Evolutionary conservation across 257 asterid genomes (phyloP), one percentile per base, ranked within the genome.

Genomic region (Handroanthus guayacan): DNA sequence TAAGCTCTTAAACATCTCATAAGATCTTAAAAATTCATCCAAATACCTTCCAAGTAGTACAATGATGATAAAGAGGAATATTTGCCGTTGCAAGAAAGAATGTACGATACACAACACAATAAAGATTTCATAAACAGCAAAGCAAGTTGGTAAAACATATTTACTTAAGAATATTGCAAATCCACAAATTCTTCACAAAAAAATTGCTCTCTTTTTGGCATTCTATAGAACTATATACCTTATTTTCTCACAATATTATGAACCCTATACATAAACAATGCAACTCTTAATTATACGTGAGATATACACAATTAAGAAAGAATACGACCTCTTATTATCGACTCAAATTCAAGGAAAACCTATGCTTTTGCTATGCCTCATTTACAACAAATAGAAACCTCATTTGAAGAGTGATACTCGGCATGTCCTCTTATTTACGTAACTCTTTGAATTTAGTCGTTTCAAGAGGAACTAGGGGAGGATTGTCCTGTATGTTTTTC

Each of bases 401-500:
- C 20, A 36, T 70, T 41, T 9, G 25, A 3, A 34, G 55, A 1
- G 50, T 7, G 34, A 18, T 37, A 74, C 75, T 71, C 65, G 41
- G 34, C 67, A 17, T 38, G 47, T 70, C 80, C 38, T 72, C 52
- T 67, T 82, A 75, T 79, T 75, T 79, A 81, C 83, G 83, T 14
- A 63, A 48, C 48, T 70, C 74, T 17, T 69, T 11, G 25, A 76
- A 37, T 41, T 63, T 44, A 17, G 52, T 38, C n/a, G 4, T 55
- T 70, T 83, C 82, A 79, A 48, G 78, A 68, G 45, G 76, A 43
- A 25, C 25, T 47, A n/a, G 89, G 75, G 62, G 93, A 77, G 52
- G 87, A 70, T 71, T 74, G 76, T 69, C 81, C 80, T 18, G 69
- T 75, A 74, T 86, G 90, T 82, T 67, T 84, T 56, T 87, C 96